Percentiles rank a stretch among this genome's conserved stretches.
Conservation (phyloP, 805 yeast genomes). For the Candida morakotiae region DNA sequence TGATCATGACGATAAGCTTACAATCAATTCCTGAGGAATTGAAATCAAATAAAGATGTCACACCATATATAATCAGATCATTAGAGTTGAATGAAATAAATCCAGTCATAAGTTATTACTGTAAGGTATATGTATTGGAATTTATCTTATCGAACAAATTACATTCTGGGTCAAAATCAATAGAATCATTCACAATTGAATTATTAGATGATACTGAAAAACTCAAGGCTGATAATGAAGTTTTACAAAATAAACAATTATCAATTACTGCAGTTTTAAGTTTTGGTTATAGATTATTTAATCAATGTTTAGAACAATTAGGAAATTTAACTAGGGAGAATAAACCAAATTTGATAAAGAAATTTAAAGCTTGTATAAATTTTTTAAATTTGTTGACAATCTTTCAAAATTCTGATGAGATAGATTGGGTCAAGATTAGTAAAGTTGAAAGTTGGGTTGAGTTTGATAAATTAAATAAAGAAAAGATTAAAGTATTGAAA, state of each 20-base stretch:
- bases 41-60: constrained; percentile 29
- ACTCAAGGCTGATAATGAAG: constrained; percentile 41
- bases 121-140: constrained; percentile 68
- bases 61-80: constrained; percentile 51
- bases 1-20: constrained; percentile 7
- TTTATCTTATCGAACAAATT: constrained; percentile 56
- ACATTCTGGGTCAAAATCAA: constrained; percentile 53
- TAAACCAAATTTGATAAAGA: constrained; percentile 25
- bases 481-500: constrained; percentile 33
- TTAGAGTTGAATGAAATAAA: constrained; percentile 53
- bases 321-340: constrained; percentile 18
- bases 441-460: constrained; percentile 19
- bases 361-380: constrained; percentile 32
- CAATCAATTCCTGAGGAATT: constrained; percentile 22
- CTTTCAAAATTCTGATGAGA: constrained; percentile 21
- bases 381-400: constrained; percentile 27
- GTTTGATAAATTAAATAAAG: constrained; percentile 25
- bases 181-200: constrained; percentile 54
- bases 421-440: constrained; percentile 31
- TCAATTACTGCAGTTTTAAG: constrained; percentile 25
- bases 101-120: constrained; percentile 70
- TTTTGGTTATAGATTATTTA: constrained; percentile 34
- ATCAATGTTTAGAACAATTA: constrained; percentile 26
- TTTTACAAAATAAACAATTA: constrained; percentile 57
- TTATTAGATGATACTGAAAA: constrained; percentile 71